These are phyloP conservation scores for Lasiodiplodia gonubiensis DNA, from an alignment of 2,329 filamentous ascomycete species.

Conservation along the genomic window DNA sequence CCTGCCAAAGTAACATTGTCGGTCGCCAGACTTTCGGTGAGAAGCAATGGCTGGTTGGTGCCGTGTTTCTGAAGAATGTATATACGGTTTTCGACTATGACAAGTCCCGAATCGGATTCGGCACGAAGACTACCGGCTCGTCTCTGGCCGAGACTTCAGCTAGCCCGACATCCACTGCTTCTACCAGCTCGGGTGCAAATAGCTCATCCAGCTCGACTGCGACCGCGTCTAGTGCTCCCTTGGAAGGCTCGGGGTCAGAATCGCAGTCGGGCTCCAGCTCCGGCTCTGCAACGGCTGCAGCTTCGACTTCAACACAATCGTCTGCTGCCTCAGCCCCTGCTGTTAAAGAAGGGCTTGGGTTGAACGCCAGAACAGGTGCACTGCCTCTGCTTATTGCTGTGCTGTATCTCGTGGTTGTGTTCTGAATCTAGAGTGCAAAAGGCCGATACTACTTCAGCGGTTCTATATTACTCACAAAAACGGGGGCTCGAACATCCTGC, in stretches of 20 bases:
- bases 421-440: background rate
- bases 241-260: conserved; percentile 4
- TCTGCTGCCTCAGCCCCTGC: background rate
- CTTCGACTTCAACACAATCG: conserved; percentile 7
- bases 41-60: conserved; percentile 78
- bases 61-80: conserved; percentile 87
- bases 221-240: background rate
- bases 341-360: background rate
- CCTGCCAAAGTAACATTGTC: conserved; percentile 73
- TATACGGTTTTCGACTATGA: conserved; percentile 86
- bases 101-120: conserved; percentile 63
- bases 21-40: conserved; percentile 69
- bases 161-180: conserved; percentile 1
- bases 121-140: conserved; percentile 34
- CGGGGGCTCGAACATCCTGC: background rate
- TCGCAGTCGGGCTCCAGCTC: conserved; percentile 6
- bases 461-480: background rate
- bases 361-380: background rate
- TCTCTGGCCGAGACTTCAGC: conserved; percentile 24
- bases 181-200: background rate
- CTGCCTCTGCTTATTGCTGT: conserved; percentile 11
- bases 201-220: background rate
- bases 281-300: conserved; percentile 8
- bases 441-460: background rate
- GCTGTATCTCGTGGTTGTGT: conserved; percentile 11